These are phyloP conservation scores for Boletus smithii DNA, from an alignment of 1,284 basidiomycete genomes.

Conservation along the genomic window DNA sequence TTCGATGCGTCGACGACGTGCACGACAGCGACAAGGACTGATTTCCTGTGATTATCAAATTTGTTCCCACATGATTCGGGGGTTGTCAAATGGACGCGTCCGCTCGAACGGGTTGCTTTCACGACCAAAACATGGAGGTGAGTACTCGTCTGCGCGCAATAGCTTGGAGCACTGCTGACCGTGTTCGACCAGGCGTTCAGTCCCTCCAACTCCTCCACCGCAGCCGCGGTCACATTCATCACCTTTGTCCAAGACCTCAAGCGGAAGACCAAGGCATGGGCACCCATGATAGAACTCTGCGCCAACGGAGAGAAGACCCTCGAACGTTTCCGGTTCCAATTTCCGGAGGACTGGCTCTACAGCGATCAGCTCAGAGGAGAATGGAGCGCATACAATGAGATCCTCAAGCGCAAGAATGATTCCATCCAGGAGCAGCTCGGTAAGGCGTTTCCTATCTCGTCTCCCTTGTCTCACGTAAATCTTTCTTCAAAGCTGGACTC, in stretches of 20 bases:
- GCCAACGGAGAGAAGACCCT: slow-evolving; percentile 94
- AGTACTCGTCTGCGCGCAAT: slow-evolving; percentile 2
- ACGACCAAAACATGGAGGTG: slow-evolving; percentile 32
- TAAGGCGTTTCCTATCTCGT: slow-evolving; percentile 30
- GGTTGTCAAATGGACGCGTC: slow-evolving; percentile 18
- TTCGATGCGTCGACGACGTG: slow-evolving; percentile 16
- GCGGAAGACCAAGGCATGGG: slow-evolving; percentile 94
- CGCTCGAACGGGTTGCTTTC: slow-evolving; percentile 5
- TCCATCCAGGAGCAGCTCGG: slow-evolving; percentile 97
- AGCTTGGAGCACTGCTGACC: slow-evolving; percentile 11
- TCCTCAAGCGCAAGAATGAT: slow-evolving; percentile 96
- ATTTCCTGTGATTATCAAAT: slow-evolving; percentile 20
- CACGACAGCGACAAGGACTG: slow-evolving; percentile 17
- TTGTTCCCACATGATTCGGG: slow-evolving; percentile 21
- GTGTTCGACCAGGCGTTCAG: slow-evolving; percentile 47
- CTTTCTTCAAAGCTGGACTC: slow-evolving; percentile 66
- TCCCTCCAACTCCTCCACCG: slow-evolving; percentile 78
- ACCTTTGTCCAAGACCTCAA: slow-evolving; percentile 99
- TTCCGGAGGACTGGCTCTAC: slow-evolving; percentile 96
- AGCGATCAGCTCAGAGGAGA: slow-evolving; percentile 96
- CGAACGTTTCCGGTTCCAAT: slow-evolving; percentile 95
- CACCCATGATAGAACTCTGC: slow-evolving; percentile 94
- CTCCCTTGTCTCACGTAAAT: slow-evolving; percentile 2
- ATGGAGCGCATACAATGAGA: slow-evolving; percentile 98
- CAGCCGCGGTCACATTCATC: slow-evolving; percentile 97